Percentiles rank a stretch among this genome's conserved stretches.
Evolutionary conservation across 345 rosid genomes (phyloP).

Genomic region (Eucalyptus cloeziana): DNA sequence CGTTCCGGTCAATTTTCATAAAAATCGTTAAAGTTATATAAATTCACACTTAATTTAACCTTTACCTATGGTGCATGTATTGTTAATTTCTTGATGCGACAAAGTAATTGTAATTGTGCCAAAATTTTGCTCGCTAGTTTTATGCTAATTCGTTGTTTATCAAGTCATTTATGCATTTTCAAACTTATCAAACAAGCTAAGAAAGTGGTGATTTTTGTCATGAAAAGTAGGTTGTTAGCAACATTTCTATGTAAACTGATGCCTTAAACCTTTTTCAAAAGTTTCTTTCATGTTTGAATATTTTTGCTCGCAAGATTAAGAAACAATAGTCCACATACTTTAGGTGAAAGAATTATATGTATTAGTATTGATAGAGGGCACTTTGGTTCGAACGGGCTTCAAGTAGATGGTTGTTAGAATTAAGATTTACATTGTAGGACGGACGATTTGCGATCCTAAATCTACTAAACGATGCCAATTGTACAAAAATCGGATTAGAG

Average conservation of each 20-base stretch:
- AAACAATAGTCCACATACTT: not conserved
- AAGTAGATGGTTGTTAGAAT: not conserved
- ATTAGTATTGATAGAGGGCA: not conserved
- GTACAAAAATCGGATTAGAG: not conserved
- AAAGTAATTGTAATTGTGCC: not conserved
- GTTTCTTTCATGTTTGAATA: not conserved
- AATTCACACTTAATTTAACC: not conserved
- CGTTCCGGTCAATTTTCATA: rapidly evolving
- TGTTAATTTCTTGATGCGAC: rapidly evolving
- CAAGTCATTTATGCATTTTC: not conserved
- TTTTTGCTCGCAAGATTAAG: not conserved
- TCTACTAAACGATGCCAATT: not conserved
- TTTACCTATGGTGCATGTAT: not conserved
- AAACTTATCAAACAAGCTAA: not conserved
- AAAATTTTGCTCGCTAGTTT: not conserved
- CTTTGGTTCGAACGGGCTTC: not conserved
- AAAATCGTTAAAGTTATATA: rapidly evolving
- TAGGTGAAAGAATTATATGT: not conserved
- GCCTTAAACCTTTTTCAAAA: not conserved
- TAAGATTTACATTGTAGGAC: not conserved
- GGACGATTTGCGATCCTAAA: not conserved
- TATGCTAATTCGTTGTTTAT: not conserved
- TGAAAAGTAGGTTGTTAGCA: not conserved
- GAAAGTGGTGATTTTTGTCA: not conserved
- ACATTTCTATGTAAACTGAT: not conserved